Base-by-base conservation (phyloP, 1,284 basidiomycete species). In the Cerioporus squamosus region DNA sequence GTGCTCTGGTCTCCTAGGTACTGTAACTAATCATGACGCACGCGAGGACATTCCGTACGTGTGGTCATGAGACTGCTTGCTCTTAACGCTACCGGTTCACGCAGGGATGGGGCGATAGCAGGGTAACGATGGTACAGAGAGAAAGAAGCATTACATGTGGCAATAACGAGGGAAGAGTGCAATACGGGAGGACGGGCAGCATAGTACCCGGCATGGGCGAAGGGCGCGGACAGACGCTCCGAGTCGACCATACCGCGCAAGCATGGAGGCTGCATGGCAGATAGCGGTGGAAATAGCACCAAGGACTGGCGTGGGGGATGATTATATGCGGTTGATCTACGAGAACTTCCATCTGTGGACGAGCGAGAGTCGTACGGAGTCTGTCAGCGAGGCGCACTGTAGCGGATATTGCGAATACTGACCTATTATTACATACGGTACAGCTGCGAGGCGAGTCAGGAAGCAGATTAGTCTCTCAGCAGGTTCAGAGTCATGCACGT, bases 311-410 rank as follows among this genome's bases (percentile, higher is more conserved):
- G 33, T 10, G 24, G 6, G 42, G 14, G 18, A 26, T 38, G 17
- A 60, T 58, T 61, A 60, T 26, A 44, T 26, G 55, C 45, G 51
- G 29, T 15, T 55, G 31, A 29, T 60, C 77, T 77, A 88, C 57
- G 86, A 89, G 69, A 89, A 88, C 66, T 89, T 89, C 86, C 86
- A 88, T 68, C 84, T 83, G 39, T n/a, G 10, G 39, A 40, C 12
- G 22, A 3, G 23, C 15, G 48, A 22, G 47, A 48, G 60, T 17
- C 50, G 17, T 24, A 17, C 17, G n/a, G 39, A 14, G 20, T 22
- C n/a, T 22, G 44, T 64, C 49, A 57, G 63, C 14, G n/a, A 49
- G 26, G 15, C 17, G 47, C 44, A 51, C 12, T 43, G 24, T 23
- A 42, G n/a, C 15, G 20, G 40, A 42, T 9, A 60, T 47, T 10